These are phyloP conservation scores for Arachnomyces sp. DNA, from an alignment of 2,329 filamentous ascomycete genomes.

Conservation along the genomic window DNA sequence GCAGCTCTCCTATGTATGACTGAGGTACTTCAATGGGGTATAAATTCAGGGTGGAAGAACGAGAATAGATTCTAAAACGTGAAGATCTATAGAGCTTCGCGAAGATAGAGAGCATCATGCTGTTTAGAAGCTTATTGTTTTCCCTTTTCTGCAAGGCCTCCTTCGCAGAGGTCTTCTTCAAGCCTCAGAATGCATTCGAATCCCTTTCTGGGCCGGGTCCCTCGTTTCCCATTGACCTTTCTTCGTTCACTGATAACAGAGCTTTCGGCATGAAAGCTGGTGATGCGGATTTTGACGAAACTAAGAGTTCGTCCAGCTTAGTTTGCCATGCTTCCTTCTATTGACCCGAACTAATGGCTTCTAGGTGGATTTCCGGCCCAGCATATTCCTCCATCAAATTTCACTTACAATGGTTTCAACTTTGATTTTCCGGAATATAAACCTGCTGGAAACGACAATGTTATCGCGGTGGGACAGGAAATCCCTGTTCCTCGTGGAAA, in stretches of 20 bases:
- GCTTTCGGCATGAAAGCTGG: slow-evolving; percentile 29
- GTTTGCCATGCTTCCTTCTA: slow-evolving; percentile 5
- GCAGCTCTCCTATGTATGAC: no score
- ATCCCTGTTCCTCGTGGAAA: slow-evolving; percentile 23
- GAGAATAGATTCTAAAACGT: no score
- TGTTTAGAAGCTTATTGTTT: no score
- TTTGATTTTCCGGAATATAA: slow-evolving; percentile 32
- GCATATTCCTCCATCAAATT: slow-evolving; percentile 26
- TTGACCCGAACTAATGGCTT: not conserved
- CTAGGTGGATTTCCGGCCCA: slow-evolving; percentile 30
- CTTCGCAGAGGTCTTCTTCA: slow-evolving; percentile 12
- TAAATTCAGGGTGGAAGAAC: no score
- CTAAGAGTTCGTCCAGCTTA: slow-evolving; percentile 12
- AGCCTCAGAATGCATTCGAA: slow-evolving; percentile 15
- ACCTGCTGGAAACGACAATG: slow-evolving; percentile 30
- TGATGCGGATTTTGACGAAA: slow-evolving; percentile 30
- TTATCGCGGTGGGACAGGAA: slow-evolving; percentile 29
- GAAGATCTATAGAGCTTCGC: no score
- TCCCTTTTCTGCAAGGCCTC: no score
- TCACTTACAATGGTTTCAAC: slow-evolving; percentile 30
- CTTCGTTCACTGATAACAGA: slow-evolving; percentile 25
- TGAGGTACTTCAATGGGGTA: no score
- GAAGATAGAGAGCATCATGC: no score
- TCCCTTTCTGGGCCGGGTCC: slow-evolving; percentile 6
- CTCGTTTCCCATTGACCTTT: slow-evolving; percentile 9